Evolutionary conservation across 495 filamentous ascomycete genomes (phyloP), one percentile per base, ranked within the genome.

Genomic region (Pseudomonodictys pantanalensis): DNA sequence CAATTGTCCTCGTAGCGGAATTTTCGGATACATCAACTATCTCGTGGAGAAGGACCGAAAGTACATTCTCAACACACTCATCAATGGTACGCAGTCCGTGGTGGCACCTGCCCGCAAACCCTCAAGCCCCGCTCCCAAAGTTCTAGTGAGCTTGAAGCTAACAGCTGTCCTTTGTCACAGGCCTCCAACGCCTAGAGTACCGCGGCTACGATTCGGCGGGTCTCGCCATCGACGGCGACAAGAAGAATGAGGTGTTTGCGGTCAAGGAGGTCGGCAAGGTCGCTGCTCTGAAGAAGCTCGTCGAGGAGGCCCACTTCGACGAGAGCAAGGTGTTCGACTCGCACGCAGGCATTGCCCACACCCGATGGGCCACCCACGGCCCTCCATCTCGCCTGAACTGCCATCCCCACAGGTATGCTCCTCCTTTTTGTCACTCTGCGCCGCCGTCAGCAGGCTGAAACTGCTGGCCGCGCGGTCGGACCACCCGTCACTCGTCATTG

Each of bases 211-310:
- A 98, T 74, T 97, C 92, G 58, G 95, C 93, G 58, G 93, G 93
- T 74, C 79, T 98, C 58, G 93, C 92, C 64, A 81, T 98, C 57
- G 95, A 98, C 75, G 93, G 95, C 58, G 88, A 97, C 84, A 97
- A 96, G 82, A 96, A 96, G 80, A 92, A 95, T 61, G 90, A 96
- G 78, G 91, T 98, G 61, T 84, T 89, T 67, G 92, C 95, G 24
- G 97, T 90, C 83, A 98, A 98, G 80, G 95, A 97, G 76, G 93
- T 98, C 32, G 93, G 93, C 77, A 98, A 98, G 83, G 93, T 98
- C 50, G 91, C 86, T 65, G 95, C 95, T 77, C 79, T 98, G 70
- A 95, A 89, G 83, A 78, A 90, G 74, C 89, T 97, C 75, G 91
- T 97, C 68, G 88, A 86, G 23, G 85, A 90, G 71, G 79, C 79